phyloP scores from a whole-genome alignment of 495 filamentous ascomycete genomes.

The Niebla homalea region DNA sequence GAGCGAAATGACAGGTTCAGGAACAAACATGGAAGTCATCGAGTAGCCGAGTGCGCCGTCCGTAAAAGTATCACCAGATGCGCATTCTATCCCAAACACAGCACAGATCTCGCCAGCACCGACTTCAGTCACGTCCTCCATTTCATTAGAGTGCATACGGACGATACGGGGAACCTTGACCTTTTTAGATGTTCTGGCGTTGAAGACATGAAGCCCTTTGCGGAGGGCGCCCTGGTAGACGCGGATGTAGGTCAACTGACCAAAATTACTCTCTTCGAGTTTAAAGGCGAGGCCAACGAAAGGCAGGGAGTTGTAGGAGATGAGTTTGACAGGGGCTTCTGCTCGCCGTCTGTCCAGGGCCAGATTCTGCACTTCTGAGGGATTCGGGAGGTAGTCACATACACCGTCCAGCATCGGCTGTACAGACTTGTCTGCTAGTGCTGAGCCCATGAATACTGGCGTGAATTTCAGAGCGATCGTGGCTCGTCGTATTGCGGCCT shows the following conservation, averaged over 20 bases:
- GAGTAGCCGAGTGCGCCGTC: slow-evolving; percentile 86
- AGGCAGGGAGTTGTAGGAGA: slow-evolving; percentile 83
- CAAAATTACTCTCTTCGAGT: slow-evolving; percentile 97
- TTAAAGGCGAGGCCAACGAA: slow-evolving; percentile 98
- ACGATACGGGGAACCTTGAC: slow-evolving; percentile 96
- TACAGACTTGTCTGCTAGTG: slow-evolving; percentile 85
- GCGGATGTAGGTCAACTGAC: slow-evolving; percentile 95
- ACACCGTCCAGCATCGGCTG: slow-evolving; percentile 97
- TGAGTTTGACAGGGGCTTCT: slow-evolving; percentile 69
- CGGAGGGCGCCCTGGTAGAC: slow-evolving; percentile 90
- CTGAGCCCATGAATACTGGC: slow-evolving; percentile 92
- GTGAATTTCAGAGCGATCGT: slow-evolving; percentile 86
- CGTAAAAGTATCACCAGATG: slow-evolving; percentile 96
- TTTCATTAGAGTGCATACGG: slow-evolving; percentile 98
- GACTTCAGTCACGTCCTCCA: slow-evolving; percentile 90
- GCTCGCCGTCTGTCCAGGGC: slow-evolving; percentile 71
- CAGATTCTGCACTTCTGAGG: slow-evolving; percentile 75
- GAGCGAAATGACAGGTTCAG: slow-evolving; percentile 93
- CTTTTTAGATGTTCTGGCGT: slow-evolving; percentile 87
- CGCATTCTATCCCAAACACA: slow-evolving; percentile 96
- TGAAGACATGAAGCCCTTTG: slow-evolving; percentile 84
- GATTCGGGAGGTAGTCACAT: slow-evolving; percentile 92
- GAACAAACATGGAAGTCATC: slow-evolving; percentile 98
- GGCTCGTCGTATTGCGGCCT: slow-evolving; percentile 75
- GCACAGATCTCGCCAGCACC: slow-evolving; percentile 96